Base-by-base conservation (phyloP, 192 early-diverging fungal genomes). In the Gryganskiella cystojenkinii region DNA sequence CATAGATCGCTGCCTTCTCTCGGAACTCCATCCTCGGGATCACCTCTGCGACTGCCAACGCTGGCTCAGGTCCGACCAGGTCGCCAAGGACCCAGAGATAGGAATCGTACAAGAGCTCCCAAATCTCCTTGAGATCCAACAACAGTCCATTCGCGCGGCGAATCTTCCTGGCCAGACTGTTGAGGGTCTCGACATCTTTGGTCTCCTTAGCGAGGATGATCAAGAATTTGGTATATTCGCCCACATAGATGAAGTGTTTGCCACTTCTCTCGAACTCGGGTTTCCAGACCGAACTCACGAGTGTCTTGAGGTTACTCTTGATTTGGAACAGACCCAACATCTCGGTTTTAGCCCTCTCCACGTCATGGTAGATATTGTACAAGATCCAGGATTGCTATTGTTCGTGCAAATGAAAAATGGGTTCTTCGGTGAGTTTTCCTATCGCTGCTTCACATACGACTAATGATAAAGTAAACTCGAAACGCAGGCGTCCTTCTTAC, bases 231-330 rank as follows among this genome's bases (percentile, higher is more conserved):
- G 84, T 88, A 50, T 94, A 94, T 55, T 93, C 82, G 35, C 87
- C 85, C 3, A 92, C 81, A 61, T 92, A 94, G 9, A 90, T 83
- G 74, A 90, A 94, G 59, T 93, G 92, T 46, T 90, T 91, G 22
- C 92, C 93, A 56, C 81, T 88, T 82, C 89, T 79, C 82, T 94
- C 92, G 81, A 90, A 94, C 68, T 91, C 91, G 7, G 90, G 89
- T 56, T 87, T 92, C 93, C 90, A 94, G 31, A 93, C 88, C 63
- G 90, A 87, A 37, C 90, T 87, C 35, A 89, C 71, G 17, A 74
- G 62, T 47, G 91, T 89, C 14, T 82, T 67, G 14, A 69, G 86
- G 17, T 67, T 70, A 7, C 84, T 69, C 52, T 88, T 87, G 34
- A 93, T 58, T 11, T 86, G 83, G 44, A 94, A 88, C 0, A 93